Evolutionary conservation across 2,329 filamentous ascomycete species (phyloP), one percentile per base, ranked within the genome.

Genomic region (Berkeleyomyces rouxiae): DNA sequence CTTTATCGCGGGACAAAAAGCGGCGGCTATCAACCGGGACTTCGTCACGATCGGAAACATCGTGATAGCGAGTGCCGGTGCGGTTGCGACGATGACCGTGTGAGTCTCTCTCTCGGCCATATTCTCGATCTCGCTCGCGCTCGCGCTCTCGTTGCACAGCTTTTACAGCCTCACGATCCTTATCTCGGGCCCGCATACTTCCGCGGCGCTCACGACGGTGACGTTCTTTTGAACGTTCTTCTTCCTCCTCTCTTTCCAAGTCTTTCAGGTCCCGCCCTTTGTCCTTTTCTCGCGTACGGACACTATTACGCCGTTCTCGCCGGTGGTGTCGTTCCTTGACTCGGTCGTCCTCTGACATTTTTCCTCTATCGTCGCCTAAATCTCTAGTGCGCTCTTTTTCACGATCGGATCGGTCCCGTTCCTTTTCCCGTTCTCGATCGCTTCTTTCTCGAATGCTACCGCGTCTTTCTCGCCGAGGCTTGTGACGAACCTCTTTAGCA

Each of bases 101-200:
- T 53, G 63, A 44, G 42, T 63, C 36, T 62, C 63, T 6, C 58
- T 63, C 44, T 59, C 59, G 36, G 46, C 66, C 57, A 1, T 63
- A 40, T 1, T 69, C 68, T 49, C 66, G 67, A 2, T 71, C 69
- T 40, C 70, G 67, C 33, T 69, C 67, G 61, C 66, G 67, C 61
- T 63, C 65, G 3, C 49, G 53, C 16, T 59, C 58, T 31, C 58
- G 58, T 1, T 63, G 42, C 46, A 61, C 57, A n/a, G 40, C 44
- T 51, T 53, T 42, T n/a, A 61, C 59, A 10, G 63, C 55, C 33
- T 64, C 63, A 23, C 63, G 60, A 6, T 61, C 49, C 36, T 61
- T 62, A 16, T 65, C 63, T 3, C 59, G 60, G 5, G 61, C 55
- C 7, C 63, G 61, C 47, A 61, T 46, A 39, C 63, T 65, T 11